Percentiles rank a stretch among this genome's conserved stretches.
Conservation (phyloP, 345 rosid genomes). For the Eucalyptus marginata region DNA sequence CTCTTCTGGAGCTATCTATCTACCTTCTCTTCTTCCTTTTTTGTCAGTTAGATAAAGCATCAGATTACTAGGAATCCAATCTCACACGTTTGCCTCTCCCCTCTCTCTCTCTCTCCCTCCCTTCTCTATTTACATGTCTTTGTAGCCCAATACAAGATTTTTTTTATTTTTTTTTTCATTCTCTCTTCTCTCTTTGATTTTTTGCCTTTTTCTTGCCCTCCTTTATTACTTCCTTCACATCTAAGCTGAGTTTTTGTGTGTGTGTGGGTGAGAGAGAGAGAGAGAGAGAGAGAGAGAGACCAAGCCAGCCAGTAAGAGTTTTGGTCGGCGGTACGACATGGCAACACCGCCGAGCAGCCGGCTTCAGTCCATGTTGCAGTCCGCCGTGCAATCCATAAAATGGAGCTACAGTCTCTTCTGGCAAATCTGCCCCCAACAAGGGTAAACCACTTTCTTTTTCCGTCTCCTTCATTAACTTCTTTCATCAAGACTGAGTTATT, state of each 20-base stretch:
- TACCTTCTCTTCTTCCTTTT: background rate
- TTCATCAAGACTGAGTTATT: background rate
- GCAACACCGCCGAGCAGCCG: conserved; percentile 42
- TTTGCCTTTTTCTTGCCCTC: background rate
- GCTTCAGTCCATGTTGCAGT: conserved; percentile 62
- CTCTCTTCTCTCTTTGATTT: background rate
- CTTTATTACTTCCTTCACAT: background rate
- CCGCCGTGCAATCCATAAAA: conserved; percentile 78
- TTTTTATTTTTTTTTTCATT: background rate
- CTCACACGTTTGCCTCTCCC: background rate
- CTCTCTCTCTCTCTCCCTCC: background rate
- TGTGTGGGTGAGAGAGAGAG: background rate
- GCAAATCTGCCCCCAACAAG: conserved; percentile 91
- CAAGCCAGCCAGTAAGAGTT: background rate
- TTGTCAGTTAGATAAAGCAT: background rate
- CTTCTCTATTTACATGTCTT: background rate
- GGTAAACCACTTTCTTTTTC: conserved; percentile 24
- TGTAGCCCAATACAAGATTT: background rate
- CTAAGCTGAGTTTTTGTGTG: background rate
- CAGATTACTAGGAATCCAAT: conserved; percentile 5
- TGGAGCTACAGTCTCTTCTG: conserved; percentile 97
- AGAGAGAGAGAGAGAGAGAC: background rate
- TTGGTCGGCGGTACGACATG: conserved; percentile 8
- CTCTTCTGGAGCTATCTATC: background rate
- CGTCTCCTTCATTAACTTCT: background rate